These are phyloP conservation scores for Tulasnella calospora DNA, from an alignment of 768 basidiomycete genomes.

Conservation along the genomic window DNA sequence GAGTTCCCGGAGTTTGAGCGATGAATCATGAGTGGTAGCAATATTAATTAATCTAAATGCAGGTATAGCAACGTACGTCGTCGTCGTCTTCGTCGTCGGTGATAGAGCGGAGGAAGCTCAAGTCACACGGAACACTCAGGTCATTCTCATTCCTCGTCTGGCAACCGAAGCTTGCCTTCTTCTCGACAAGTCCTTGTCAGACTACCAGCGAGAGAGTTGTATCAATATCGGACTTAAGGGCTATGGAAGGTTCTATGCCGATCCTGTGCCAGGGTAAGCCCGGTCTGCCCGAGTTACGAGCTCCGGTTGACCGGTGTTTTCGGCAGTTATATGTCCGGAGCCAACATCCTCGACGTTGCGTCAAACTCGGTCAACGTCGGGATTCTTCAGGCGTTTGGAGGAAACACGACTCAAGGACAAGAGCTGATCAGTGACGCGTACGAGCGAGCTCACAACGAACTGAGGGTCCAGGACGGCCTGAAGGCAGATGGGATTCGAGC, in stretches of 20 bases:
- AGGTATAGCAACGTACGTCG: constrained; percentile 36
- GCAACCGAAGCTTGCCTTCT: constrained; percentile 24
- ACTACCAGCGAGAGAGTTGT: constrained; percentile 20
- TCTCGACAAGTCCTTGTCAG: constrained; percentile 9
- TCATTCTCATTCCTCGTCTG: constrained; percentile 25
- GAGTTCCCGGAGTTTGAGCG: constrained; percentile 26
- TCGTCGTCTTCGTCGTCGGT: constrained; percentile 43
- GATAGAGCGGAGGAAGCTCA: constrained; percentile 36
- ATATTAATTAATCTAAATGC: not conserved
- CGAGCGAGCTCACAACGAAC: constrained; percentile 48
- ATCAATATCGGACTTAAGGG: not conserved
- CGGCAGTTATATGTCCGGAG: constrained; percentile 36
- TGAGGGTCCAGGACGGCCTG: constrained; percentile 47
- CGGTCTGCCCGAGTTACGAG: not conserved
- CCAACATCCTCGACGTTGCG: constrained; percentile 26
- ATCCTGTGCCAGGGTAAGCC: constrained; percentile 31
- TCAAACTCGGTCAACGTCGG: constrained; percentile 18
- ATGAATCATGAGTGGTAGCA: no score
- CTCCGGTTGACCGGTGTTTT: not conserved
- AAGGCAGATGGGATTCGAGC: constrained; percentile 56
- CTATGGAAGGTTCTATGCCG: not conserved
- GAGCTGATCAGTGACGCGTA: constrained; percentile 48
- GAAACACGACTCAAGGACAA: constrained; percentile 37
- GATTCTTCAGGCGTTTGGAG: constrained; percentile 13
- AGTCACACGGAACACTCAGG: not conserved